Conservation (phyloP, 2,329 filamentous ascomycete species). For the Penicillium brasilianum region DNA sequence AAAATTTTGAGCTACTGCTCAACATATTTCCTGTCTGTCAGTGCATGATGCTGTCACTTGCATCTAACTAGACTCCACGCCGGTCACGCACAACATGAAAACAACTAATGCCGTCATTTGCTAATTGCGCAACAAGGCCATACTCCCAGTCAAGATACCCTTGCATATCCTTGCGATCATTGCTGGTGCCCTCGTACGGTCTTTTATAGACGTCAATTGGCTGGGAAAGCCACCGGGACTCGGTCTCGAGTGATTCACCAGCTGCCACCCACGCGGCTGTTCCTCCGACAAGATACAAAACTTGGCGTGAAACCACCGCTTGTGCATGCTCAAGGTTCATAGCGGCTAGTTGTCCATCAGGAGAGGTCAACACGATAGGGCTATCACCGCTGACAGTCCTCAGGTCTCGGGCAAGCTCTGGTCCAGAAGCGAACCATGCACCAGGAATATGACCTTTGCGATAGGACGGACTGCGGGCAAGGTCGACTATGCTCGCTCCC, state of each 20-base stretch:
- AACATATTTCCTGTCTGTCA: neutral
- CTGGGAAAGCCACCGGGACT: slow-evolving; percentile 36
- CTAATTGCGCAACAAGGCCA: slow-evolving; percentile 37
- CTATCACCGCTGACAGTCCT: slow-evolving; percentile 17
- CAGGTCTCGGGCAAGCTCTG: slow-evolving; percentile 37
- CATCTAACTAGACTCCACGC: neutral
- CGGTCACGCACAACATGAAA: slow-evolving; percentile 31
- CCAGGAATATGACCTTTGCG: slow-evolving; percentile 38
- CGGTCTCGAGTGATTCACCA: slow-evolving; percentile 31
- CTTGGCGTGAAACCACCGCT: neutral
- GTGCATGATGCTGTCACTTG: neutral
- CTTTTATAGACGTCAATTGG: slow-evolving; percentile 42
- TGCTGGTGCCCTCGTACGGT: slow-evolving; percentile 40
- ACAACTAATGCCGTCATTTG: slow-evolving; percentile 35
- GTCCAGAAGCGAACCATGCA: slow-evolving; percentile 39
- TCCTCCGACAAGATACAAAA: slow-evolving; percentile 33
- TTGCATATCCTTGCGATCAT: slow-evolving; percentile 37
- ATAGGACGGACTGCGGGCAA: slow-evolving; percentile 38
- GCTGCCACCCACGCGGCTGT: slow-evolving; percentile 34
- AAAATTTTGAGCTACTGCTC: neutral
- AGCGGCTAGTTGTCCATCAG: slow-evolving; percentile 21
- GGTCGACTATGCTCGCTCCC: slow-evolving; percentile 32
- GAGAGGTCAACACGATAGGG: slow-evolving; percentile 34
- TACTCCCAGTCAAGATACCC: slow-evolving; percentile 43
- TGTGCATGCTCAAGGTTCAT: slow-evolving; percentile 17